Evolutionary conservation across 1,284 basidiomycete species (phyloP).

Genomic region (Austroboletus novae-zelandiae): DNA sequence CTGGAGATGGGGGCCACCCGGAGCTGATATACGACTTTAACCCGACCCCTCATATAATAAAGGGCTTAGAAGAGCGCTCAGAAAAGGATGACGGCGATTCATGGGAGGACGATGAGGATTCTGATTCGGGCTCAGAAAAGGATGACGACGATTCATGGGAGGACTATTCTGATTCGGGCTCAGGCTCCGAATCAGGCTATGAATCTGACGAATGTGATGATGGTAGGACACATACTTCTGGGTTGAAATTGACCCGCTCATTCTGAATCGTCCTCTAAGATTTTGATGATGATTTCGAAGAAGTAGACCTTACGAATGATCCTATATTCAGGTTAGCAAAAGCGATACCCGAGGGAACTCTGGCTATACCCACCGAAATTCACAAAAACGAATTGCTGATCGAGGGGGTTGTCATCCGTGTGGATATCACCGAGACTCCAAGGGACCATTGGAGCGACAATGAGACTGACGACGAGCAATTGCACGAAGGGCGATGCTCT

Average conservation of each 20-base stretch:
- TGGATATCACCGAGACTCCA: background rate
- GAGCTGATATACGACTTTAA: slow-evolving; percentile 11
- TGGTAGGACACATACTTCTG: background rate
- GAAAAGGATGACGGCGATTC: background rate
- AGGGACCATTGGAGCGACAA: background rate
- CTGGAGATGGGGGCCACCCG: background rate
- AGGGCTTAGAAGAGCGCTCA: background rate
- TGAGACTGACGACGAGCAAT: background rate
- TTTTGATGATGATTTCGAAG: background rate
- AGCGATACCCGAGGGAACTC: background rate
- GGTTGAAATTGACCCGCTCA: background rate
- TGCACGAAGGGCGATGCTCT: background rate
- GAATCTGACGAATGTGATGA: background rate
- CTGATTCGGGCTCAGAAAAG: background rate
- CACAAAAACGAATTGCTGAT: slow-evolving; percentile 2
- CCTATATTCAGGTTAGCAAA: slow-evolving; percentile 1
- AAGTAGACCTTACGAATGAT: background rate
- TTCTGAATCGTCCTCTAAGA: background rate
- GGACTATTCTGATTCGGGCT: background rate
- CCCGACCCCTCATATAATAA: background rate
- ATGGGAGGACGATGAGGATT: background rate
- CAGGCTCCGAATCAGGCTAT: background rate
- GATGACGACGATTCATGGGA: background rate
- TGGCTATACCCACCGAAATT: background rate
- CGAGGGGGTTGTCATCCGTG: slow-evolving; percentile 7